Conservation (phyloP, 805 yeast genomes). For the Suhomyces sp. region DNA sequence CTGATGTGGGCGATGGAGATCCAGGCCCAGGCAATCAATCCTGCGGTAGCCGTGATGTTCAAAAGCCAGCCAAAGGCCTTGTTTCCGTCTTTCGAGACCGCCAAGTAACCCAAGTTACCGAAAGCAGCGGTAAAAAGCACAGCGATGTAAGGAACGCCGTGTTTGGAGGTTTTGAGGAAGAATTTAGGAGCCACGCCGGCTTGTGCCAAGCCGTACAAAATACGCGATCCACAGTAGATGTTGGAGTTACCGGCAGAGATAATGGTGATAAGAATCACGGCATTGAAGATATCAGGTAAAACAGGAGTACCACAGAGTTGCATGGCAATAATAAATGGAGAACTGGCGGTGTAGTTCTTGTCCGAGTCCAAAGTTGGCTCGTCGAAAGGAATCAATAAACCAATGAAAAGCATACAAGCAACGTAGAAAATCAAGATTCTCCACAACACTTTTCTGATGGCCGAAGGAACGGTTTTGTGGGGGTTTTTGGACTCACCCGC, state of each 20-base stretch:
- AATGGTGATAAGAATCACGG: slow-evolving; percentile 61
- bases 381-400: slow-evolving; percentile 65
- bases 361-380: slow-evolving; percentile 49
- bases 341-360: slow-evolving; percentile 45
- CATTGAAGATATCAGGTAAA: slow-evolving; percentile 69
- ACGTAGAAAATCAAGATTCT: slow-evolving; percentile 68
- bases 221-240: slow-evolving; percentile 68
- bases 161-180: slow-evolving; percentile 46
- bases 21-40: slow-evolving; percentile 70
- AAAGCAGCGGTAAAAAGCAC: slow-evolving; percentile 57
- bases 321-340: slow-evolving; percentile 75
- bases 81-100: slow-evolving; percentile 48
- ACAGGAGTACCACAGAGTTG: slow-evolving; percentile 63
- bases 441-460: slow-evolving; percentile 64
- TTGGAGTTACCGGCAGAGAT: slow-evolving; percentile 81
- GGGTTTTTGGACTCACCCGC: slow-evolving; percentile 76
- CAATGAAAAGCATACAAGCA: slow-evolving; percentile 62
- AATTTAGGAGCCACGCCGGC: slow-evolving; percentile 55
- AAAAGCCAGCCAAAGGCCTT: slow-evolving; percentile 70
- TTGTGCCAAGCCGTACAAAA: slow-evolving; percentile 62
- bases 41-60: slow-evolving; percentile 75
- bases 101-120: slow-evolving; percentile 65
- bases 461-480: slow-evolving; percentile 65
- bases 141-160: slow-evolving; percentile 61
- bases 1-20: slow-evolving; percentile 64